phyloP scores from a whole-genome alignment of 2,329 filamentous ascomycete species.

The Ceratocystis albifundus region DNA sequence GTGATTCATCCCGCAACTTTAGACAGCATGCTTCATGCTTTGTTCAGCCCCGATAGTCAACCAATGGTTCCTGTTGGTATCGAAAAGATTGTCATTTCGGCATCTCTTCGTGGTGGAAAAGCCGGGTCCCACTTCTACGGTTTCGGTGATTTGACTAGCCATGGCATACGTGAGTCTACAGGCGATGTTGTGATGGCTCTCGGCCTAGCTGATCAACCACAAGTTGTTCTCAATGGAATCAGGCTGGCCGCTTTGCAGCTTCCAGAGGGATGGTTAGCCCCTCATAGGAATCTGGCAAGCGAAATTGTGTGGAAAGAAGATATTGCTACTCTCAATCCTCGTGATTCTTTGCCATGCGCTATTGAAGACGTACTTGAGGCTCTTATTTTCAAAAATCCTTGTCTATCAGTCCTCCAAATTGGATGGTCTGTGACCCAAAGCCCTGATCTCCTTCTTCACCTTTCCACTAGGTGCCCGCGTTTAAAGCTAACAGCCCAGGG shows the following conservation, averaged over 20 bases:
- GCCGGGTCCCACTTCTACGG: constrained; percentile 33
- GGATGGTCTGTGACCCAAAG: constrained; percentile 25
- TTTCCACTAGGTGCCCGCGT: background rate
- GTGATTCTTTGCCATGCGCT: background rate
- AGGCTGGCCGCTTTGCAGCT: constrained; percentile 29
- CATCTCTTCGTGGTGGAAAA: constrained; percentile 29
- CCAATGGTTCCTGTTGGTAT: constrained; percentile 42
- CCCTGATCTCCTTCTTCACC: background rate
- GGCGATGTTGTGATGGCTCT: constrained; percentile 38
- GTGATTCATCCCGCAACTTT: constrained; percentile 48
- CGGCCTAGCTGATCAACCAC: constrained; percentile 28
- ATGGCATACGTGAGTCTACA: constrained; percentile 32
- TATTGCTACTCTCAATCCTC: constrained; percentile 25
- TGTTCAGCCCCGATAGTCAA: constrained; percentile 36
- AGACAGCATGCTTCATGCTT: constrained; percentile 44
- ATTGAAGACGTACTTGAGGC: constrained; percentile 29
- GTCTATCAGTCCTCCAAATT: constrained; percentile 33
- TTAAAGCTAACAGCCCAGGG: constrained; percentile 8
- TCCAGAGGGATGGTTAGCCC: constrained; percentile 35
- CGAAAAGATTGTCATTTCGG: constrained; percentile 38
- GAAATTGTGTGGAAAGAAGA: constrained; percentile 40
- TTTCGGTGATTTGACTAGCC: constrained; percentile 32
- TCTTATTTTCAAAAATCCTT: constrained; percentile 34
- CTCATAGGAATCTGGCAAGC: constrained; percentile 39
- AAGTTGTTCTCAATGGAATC: constrained; percentile 38